Percentiles rank a stretch among this genome's conserved stretches.
Conservation (phyloP, 2,329 filamentous ascomycete genomes). For the Trichophyton equinum region DNA sequence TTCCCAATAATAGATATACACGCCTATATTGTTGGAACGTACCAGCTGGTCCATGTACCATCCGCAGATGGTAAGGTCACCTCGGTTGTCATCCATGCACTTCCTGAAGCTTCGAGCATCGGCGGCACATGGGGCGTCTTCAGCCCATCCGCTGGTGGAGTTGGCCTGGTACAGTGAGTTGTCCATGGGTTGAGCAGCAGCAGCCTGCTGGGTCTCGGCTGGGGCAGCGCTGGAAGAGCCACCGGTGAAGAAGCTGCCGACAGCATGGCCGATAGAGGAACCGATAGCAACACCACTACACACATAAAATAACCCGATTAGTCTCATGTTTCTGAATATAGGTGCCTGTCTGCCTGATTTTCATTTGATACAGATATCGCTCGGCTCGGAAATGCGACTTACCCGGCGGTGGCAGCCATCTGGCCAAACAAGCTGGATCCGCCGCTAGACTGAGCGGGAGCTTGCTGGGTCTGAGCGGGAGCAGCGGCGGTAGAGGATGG, state of each 20-base stretch:
- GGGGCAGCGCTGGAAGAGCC: conserved; percentile 46
- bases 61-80: conserved; percentile 88
- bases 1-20: not conserved
- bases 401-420: conserved; percentile 97
- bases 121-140: conserved; percentile 55
- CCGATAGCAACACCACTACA: conserved; percentile 88
- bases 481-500: conserved; percentile 57
- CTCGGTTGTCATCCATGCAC: conserved; percentile 92
- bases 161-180: conserved; percentile 34
- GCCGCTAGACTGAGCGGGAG: conserved; percentile 42
- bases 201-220: conserved; percentile 41
- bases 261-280: conserved; percentile 86
- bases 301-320: conserved; percentile 14
- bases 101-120: conserved; percentile 78
- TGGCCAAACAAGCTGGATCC: conserved; percentile 84
- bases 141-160: conserved; percentile 34
- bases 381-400: conserved; percentile 36
- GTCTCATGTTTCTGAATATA: not conserved
- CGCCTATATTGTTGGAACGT: conserved; percentile 16
- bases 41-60: conserved; percentile 95
- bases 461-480: conserved; percentile 30
- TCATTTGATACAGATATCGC: not conserved
- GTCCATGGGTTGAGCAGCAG: conserved; percentile 43
- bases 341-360: not conserved
- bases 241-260: conserved; percentile 77